phyloP scores from a whole-genome alignment of 208 protist genomes.

The Phytomonas sp. region DNA sequence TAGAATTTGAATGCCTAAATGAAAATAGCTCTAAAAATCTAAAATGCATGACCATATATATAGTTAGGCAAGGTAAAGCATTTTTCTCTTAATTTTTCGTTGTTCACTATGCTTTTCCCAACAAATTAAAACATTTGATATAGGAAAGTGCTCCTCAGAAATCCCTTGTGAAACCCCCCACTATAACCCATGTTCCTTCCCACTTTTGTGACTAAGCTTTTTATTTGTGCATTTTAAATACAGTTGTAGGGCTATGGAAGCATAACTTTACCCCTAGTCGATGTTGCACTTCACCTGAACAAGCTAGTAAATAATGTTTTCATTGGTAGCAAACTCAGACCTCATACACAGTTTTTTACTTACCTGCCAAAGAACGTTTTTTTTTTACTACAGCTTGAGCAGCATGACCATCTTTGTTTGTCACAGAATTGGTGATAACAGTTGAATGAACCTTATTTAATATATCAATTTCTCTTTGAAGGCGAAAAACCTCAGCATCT shows the following conservation, averaged over 20 bases:
- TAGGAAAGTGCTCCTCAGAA: background rate
- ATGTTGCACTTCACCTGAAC: background rate
- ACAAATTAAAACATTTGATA: background rate
- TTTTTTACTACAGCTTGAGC: background rate
- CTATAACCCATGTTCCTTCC: background rate
- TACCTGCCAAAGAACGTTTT: background rate
- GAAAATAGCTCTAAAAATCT: background rate
- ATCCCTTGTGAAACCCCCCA: background rate
- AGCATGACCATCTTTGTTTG: background rate
- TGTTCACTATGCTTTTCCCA: background rate
- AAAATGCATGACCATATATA: background rate
- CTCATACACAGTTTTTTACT: background rate
- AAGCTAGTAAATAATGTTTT: background rate
- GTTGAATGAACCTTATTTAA: slow-evolving; percentile 13
- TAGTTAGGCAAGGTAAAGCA: background rate
- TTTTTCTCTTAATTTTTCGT: background rate
- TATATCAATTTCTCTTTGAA: slow-evolving; percentile 58
- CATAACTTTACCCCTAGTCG: background rate
- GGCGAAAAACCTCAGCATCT: slow-evolving; percentile 62
- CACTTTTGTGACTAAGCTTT: background rate
- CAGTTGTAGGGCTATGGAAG: background rate
- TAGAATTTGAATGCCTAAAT: background rate
- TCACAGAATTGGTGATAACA: background rate
- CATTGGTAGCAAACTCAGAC: background rate
- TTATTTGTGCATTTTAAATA: background rate